phyloP scores from a whole-genome alignment of 169 alveolate genomes.

The Theileria sp. region DNA sequence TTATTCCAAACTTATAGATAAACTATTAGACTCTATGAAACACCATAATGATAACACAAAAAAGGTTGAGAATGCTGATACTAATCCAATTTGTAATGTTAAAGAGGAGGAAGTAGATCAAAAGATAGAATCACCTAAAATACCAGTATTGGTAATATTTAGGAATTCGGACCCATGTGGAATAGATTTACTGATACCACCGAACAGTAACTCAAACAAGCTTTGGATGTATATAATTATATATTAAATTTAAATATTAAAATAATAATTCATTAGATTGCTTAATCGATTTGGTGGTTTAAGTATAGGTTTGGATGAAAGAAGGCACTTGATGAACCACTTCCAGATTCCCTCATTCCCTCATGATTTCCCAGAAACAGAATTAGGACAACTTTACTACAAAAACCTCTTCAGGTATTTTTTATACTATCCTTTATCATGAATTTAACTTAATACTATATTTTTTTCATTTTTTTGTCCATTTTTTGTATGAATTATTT shows the following conservation, averaged over 20 bases:
- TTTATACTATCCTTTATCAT: background rate
- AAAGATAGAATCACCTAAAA: background rate
- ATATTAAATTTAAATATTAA: background rate
- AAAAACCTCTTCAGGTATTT: constrained; percentile 29
- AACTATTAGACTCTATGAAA: constrained; percentile 22
- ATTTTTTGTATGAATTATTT: background rate
- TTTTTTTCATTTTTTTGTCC: too few species aligned
- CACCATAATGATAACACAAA: background rate
- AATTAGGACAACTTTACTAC: constrained; percentile 32
- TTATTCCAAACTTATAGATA: constrained; percentile 34
- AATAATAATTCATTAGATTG: constrained; percentile 14
- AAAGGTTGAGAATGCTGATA: background rate
- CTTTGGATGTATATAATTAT: constrained; percentile 44
- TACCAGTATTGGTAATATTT: constrained; percentile 52
- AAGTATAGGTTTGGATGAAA: constrained; percentile 50
- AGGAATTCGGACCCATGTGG: constrained; percentile 47
- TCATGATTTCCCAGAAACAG: constrained; percentile 67
- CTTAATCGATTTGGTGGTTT: constrained; percentile 52
- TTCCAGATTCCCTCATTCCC: constrained; percentile 45
- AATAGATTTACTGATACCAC: constrained; percentile 50
- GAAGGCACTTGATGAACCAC: constrained; percentile 37
- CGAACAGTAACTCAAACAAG: constrained; percentile 43
- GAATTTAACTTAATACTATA: too few species aligned
- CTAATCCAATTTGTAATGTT: background rate
- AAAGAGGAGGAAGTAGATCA: constrained; percentile 1